Evolutionary conservation across 2,329 filamentous ascomycete species (phyloP).

Genomic region (Colletotrichum sp.): DNA sequence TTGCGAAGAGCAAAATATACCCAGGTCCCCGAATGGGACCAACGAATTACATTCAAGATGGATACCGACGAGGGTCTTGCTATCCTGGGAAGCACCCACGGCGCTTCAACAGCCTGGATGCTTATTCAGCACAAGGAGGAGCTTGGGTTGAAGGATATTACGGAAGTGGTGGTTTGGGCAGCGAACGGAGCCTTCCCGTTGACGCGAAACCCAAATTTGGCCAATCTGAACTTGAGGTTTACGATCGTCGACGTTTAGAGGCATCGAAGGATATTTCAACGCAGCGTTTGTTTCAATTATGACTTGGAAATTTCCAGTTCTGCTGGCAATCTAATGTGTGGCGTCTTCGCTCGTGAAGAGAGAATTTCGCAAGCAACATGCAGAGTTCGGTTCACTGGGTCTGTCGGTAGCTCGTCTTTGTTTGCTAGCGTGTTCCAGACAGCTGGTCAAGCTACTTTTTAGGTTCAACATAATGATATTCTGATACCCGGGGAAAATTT

Average conservation of each 20-base stretch:
- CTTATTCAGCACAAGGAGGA: not conserved
- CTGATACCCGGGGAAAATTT: too few relatives aligned
- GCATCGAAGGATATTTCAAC: not conserved
- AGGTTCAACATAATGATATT: too few relatives aligned
- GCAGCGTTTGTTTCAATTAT: not conserved
- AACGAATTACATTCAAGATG: not conserved
- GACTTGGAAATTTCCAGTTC: not conserved
- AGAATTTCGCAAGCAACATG: not conserved
- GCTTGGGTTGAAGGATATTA: not conserved
- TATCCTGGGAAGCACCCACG: not conserved
- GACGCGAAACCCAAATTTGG: not conserved
- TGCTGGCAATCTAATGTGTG: too few relatives aligned
- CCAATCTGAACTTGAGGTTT: not conserved
- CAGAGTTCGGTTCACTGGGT: not conserved
- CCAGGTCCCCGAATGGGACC: not conserved
- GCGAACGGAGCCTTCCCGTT: not conserved
- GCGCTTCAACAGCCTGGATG: not conserved
- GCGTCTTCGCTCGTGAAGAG: too few relatives aligned
- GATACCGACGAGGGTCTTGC: not conserved
- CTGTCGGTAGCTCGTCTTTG: too few relatives aligned
- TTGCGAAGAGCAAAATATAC: not conserved
- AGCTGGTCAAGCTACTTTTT: too few relatives aligned
- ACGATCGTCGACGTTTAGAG: not conserved
- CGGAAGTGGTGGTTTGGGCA: not conserved
- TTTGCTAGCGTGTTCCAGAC: too few relatives aligned